These are phyloP conservation scores for Cryphonectria naterciae DNA, from an alignment of 2,329 filamentous ascomycete genomes.

Conservation along the genomic window DNA sequence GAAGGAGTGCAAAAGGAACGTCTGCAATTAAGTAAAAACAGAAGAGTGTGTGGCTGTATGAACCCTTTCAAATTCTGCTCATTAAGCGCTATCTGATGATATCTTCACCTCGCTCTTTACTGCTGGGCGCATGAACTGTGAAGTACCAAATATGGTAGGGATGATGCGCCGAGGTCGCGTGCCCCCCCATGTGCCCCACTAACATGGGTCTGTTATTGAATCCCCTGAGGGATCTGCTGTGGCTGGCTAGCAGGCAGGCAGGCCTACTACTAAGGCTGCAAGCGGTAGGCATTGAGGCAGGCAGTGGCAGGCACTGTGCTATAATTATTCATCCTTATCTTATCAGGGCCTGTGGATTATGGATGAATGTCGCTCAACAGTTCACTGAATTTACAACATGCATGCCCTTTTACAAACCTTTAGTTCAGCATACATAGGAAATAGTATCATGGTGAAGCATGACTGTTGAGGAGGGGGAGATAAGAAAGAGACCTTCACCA, in stretches of 20 bases:
- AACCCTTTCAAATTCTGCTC: not conserved
- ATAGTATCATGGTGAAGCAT: not conserved
- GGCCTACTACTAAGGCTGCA: not conserved
- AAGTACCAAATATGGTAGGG: constrained; percentile 7
- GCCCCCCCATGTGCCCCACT: not conserved
- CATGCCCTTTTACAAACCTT: not conserved
- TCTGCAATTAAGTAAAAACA: not conserved
- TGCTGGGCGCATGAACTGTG: not conserved
- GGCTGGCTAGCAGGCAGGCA: too few species aligned
- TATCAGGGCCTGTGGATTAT: not conserved
- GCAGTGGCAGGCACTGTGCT: not conserved
- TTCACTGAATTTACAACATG: not conserved
- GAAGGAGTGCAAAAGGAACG: constrained; percentile 1
- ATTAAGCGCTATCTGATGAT: not conserved
- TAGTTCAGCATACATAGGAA: not conserved
- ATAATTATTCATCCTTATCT: not conserved
- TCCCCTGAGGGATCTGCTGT: not conserved
- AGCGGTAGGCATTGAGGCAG: not conserved
- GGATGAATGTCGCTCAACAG: not conserved
- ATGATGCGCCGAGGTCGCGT: constrained; percentile 13
- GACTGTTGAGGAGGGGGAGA: not conserved
- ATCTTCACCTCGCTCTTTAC: constrained; percentile 12
- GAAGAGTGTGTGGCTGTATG: not conserved
- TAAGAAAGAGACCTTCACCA: not conserved
- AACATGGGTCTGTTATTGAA: not conserved